Evolutionary conservation across 805 yeast species (phyloP).

Genomic region (Cyberlindnera lachancei): DNA sequence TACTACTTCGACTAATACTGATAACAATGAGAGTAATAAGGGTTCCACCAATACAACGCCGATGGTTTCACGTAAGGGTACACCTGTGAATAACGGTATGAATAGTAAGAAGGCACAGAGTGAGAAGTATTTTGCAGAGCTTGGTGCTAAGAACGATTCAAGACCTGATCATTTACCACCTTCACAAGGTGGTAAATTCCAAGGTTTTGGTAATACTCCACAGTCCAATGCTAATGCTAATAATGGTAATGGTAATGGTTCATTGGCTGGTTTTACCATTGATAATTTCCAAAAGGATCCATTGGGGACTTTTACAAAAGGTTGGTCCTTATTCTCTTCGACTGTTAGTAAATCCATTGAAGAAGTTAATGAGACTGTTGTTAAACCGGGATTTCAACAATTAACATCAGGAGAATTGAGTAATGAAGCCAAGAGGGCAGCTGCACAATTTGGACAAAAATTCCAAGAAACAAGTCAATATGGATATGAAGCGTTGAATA

Average conservation of each 20-base stretch:
- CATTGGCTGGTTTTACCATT: conserved; percentile 50
- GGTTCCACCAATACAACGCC: conserved; percentile 16
- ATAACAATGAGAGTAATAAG: not conserved
- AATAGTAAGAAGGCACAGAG: conserved; percentile 40
- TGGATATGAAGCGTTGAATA: conserved; percentile 57
- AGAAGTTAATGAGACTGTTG: conserved; percentile 82
- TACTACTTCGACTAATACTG: not conserved
- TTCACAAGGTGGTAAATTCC: conserved; percentile 87
- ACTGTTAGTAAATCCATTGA: conserved; percentile 75
- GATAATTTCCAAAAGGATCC: conserved; percentile 79
- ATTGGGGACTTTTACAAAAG: conserved; percentile 79
- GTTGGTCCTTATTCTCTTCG: conserved; percentile 91
- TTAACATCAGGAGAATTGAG: conserved; percentile 75
- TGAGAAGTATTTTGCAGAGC: conserved; percentile 73
- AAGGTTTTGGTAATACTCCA: conserved; percentile 86
- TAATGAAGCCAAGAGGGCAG: conserved; percentile 81
- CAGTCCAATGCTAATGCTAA: conserved; percentile 34
- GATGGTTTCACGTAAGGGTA: conserved; percentile 35
- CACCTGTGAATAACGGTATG: conserved; percentile 22
- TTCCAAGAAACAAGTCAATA: conserved; percentile 81
- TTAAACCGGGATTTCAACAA: conserved; percentile 84
- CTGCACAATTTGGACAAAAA: conserved; percentile 92
- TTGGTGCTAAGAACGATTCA: conserved; percentile 64
- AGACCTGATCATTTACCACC: conserved; percentile 83
- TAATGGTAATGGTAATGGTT: conserved; percentile 25